Percentiles rank a stretch among this genome's conserved stretches.
Evolutionary conservation across 2,329 filamentous ascomycete genomes (phyloP).

Genomic region (Botryotinia globosa): DNA sequence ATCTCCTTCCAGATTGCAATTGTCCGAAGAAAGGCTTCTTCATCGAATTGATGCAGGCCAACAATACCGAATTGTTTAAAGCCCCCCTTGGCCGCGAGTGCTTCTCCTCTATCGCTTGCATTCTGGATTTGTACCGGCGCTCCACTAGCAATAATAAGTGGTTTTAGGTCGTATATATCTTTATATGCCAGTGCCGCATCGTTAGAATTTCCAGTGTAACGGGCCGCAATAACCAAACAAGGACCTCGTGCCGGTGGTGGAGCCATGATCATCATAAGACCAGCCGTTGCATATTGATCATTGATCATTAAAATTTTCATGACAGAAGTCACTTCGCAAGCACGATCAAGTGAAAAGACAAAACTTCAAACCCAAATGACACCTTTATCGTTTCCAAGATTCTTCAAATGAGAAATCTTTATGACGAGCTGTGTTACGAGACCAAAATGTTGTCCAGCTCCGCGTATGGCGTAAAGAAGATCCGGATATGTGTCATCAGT

Average conservation of each 20-base stretch:
- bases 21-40: conserved; percentile 15
- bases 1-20: conserved; percentile 19
- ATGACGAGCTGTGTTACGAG: conserved; percentile 36
- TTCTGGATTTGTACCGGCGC: conserved; percentile 14
- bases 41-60: conserved; percentile 15
- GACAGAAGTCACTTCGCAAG: conserved; percentile 32
- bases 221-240: conserved; percentile 17
- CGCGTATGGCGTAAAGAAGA: conserved; percentile 36
- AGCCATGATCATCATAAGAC: conserved; percentile 20
- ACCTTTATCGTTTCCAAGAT: conserved; percentile 23
- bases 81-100: conserved; percentile 12
- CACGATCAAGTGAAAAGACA: conserved; percentile 35
- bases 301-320: conserved; percentile 26
- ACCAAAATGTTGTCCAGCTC: conserved; percentile 38
- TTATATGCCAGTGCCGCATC: conserved; percentile 13
- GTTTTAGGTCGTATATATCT: conserved; percentile 1
- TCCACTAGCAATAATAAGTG: not conserved
- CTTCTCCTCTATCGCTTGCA: conserved; percentile 15
- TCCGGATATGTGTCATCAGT: conserved; percentile 23
- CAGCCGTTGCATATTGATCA: conserved; percentile 8
- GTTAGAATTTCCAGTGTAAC: conserved; percentile 8
- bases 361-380: conserved; percentile 35
- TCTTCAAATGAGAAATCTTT: conserved; percentile 28
- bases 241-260: conserved; percentile 16
- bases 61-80: conserved; percentile 21